phyloP scores from a whole-genome alignment of 2,329 filamentous ascomycete genomes.

The Ophiosphaerella korrae region DNA sequence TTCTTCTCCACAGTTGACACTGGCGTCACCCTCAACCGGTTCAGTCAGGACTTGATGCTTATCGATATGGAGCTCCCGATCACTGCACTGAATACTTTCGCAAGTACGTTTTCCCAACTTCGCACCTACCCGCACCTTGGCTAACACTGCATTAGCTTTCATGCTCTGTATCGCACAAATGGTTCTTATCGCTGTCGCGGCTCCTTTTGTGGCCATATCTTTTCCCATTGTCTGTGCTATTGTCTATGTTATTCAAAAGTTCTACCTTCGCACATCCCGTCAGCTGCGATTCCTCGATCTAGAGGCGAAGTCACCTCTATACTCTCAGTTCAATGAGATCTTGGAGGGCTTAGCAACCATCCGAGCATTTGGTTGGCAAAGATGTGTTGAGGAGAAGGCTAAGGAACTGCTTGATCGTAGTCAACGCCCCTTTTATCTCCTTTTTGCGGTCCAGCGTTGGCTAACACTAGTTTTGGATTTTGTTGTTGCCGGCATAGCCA shows the following conservation, averaged over 20 bases:
- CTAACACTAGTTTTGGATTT: conserved; percentile 49
- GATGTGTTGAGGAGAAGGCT: conserved; percentile 45
- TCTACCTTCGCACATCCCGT: conserved; percentile 55
- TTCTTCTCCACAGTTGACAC: conserved; percentile 54
- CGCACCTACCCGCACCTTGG: background rate
- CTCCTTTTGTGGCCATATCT: conserved; percentile 47
- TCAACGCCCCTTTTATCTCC: conserved; percentile 53
- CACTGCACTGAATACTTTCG: conserved; percentile 40
- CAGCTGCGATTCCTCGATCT: conserved; percentile 60
- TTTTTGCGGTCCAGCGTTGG: conserved; percentile 55
- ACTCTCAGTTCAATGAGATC: conserved; percentile 59
- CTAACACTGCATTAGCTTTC: conserved; percentile 26
- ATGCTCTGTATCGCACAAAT: conserved; percentile 42
- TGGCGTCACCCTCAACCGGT: conserved; percentile 54
- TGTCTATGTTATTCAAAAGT: conserved; percentile 51
- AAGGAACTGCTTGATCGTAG: conserved; percentile 46
- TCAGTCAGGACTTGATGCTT: conserved; percentile 56
- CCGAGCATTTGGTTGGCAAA: conserved; percentile 58
- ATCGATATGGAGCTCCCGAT: conserved; percentile 52
- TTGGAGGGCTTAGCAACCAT: conserved; percentile 56
- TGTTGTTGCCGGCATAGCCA: conserved; percentile 47
- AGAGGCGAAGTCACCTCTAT: conserved; percentile 57
- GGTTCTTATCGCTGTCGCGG: conserved; percentile 47
- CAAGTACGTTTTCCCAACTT: conserved; percentile 21
- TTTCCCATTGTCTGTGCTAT: conserved; percentile 46